Conservation (phyloP, 371 early-diverging fungal genomes). For the Paraphysoderma sedebokerense region DNA sequence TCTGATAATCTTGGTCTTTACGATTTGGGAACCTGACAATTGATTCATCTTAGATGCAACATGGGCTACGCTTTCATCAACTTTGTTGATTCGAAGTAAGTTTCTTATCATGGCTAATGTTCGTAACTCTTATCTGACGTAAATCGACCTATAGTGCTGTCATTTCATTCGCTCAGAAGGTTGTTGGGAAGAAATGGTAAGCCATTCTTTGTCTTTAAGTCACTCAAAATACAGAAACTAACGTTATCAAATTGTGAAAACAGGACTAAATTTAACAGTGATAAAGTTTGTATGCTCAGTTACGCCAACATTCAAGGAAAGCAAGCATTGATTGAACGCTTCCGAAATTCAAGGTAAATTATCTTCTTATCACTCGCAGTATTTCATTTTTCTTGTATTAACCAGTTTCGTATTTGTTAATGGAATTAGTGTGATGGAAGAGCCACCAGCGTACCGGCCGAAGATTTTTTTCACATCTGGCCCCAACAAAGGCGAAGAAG, state of each 20-base stretch:
- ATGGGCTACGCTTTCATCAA: constrained; percentile 85
- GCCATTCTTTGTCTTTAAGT: too few species aligned
- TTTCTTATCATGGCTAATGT: background rate
- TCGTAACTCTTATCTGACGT: background rate
- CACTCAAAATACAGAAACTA: too few species aligned
- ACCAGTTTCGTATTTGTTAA: background rate
- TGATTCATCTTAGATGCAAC: constrained; percentile 39
- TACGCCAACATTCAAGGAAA: constrained; percentile 86
- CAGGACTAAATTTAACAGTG: constrained; percentile 65
- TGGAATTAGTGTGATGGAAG: constrained; percentile 42
- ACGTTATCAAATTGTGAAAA: too few species aligned
- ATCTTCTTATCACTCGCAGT: background rate
- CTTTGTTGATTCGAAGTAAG: constrained; percentile 41
- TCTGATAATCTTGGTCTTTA: background rate
- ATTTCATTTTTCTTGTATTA: background rate
- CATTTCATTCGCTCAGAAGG: constrained; percentile 46
- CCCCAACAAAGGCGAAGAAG: constrained; percentile 35
- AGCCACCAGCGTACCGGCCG: constrained; percentile 52
- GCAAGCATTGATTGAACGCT: constrained; percentile 58
- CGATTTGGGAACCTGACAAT: background rate
- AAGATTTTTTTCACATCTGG: constrained; percentile 52
- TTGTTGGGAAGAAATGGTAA: constrained; percentile 72
- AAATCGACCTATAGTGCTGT: constrained; percentile 23
- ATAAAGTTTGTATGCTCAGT: constrained; percentile 64
- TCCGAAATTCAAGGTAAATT: constrained; percentile 50